Conservation (phyloP, 1,139 yeast species). For the Zygotorulaspora mrakii region DNA sequence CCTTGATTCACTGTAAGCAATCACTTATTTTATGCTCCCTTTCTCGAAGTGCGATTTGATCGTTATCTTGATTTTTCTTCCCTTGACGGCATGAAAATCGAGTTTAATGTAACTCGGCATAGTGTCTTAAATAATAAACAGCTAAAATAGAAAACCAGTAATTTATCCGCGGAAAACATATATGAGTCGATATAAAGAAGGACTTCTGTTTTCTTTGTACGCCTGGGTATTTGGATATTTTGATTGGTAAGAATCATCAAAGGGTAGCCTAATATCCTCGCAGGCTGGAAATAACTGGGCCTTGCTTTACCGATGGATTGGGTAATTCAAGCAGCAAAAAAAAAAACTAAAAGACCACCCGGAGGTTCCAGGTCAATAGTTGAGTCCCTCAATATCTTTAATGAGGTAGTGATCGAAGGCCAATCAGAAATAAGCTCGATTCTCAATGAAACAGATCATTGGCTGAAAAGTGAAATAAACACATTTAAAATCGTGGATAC, state of each 20-base stretch:
- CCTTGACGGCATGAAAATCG: no score
- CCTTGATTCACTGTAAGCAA: no score
- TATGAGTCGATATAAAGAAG: no score
- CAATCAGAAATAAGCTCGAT: constrained; percentile 23
- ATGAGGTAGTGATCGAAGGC: constrained; percentile 24
- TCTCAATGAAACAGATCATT: constrained; percentile 19
- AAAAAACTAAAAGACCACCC: constrained; percentile 26
- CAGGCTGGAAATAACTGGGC: background rate
- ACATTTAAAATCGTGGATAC: constrained; percentile 2
- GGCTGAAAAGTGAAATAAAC: constrained; percentile 22
- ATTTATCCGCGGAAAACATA: no score
- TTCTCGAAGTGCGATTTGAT: no score
- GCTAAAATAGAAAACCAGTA: no score
- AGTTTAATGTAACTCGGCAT: no score
- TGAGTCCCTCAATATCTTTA: constrained; percentile 31
- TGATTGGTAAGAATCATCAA: background rate
- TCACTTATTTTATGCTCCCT: no score
- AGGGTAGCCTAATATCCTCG: background rate
- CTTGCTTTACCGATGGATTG: constrained; percentile 28
- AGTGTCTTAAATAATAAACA: no score
- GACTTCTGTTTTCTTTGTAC: no score
- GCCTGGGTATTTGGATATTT: no score
- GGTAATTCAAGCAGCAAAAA: constrained; percentile 32
- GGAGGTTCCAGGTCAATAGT: constrained; percentile 36
- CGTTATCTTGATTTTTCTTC: no score